Evolutionary conservation across 345 rosid genomes (phyloP), one percentile per base, ranked within the genome.

Genomic region (Boechera divaricarpa): DNA sequence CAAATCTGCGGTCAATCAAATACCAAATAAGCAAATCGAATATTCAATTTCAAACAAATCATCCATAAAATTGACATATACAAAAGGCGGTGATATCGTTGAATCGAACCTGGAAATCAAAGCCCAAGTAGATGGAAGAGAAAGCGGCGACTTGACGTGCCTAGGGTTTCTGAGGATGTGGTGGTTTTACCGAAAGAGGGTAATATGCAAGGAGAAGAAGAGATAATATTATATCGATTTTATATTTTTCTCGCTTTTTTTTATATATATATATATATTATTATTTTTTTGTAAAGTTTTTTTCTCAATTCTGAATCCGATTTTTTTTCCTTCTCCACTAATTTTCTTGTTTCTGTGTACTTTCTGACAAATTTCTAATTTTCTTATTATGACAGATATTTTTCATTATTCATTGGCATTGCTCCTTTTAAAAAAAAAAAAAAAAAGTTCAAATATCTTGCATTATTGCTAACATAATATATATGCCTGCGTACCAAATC

Each of bases 161-260:
- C 69, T 59, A 72, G 77, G 77, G 69, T 72, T 78, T 72, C 73
- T 38, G 63, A 10, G 52, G 73, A 41, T 72, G 52, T 49, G 63
- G 69, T 77, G 72, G 77, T 71, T 71, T 71, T 70, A 63, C 64
- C 66, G 47, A 49, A 10, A 18, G 1, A 5, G 38, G 7, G 8
- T 12, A 35, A 26, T 0, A 18, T 39, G 59, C 36, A 64, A 8
- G 77, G 33, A 54, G 64, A 63, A 35, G 41, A 63, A 26, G 61
- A 57, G 56, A 69, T 64, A 7, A 24, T 70, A 35, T 54, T 64
- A 26, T 29, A 24, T 61, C 57, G 10, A 42, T 18, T 76, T 54
- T 31, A 6, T 51, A 28, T 69, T 59, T 32, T 61, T 26, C 21
- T 57, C 28, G 0, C 0, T n/a, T 58, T 16, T 35, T 3, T 1